Evolutionary conservation across 2,329 filamentous ascomycete genomes (phyloP).

Genomic region (Colletotrichum sidae): DNA sequence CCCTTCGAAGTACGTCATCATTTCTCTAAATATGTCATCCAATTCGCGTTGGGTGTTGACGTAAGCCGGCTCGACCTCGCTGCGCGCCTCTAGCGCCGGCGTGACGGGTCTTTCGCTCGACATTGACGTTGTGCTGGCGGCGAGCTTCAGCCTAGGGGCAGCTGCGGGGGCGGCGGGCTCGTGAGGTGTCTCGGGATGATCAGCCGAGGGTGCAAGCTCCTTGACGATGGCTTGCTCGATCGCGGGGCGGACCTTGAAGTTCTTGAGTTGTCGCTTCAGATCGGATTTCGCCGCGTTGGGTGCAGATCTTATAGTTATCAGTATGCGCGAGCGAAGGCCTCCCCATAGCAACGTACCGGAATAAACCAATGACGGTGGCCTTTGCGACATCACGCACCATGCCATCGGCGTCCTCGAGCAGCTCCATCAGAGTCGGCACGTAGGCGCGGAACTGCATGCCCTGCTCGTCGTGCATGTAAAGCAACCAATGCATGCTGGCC

Average conservation of each 20-base stretch:
- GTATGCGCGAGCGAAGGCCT: slow-evolving; percentile 72
- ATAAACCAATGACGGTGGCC: slow-evolving; percentile 85
- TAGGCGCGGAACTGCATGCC: slow-evolving; percentile 85
- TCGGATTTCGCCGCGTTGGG: slow-evolving; percentile 88
- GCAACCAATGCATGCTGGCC: slow-evolving; percentile 84
- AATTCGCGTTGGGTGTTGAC: slow-evolving; percentile 87
- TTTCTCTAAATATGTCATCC: slow-evolving; percentile 87
- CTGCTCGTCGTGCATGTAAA: slow-evolving; percentile 85
- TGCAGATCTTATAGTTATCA: slow-evolving; percentile 79
- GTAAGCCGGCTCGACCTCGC: slow-evolving; percentile 84
- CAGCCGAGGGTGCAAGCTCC: slow-evolving; percentile 69
- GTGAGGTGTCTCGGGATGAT: slow-evolving; percentile 54
- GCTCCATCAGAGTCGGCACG: slow-evolving; percentile 83
- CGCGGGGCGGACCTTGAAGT: slow-evolving; percentile 85
- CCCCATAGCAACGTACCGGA: slow-evolving; percentile 67
- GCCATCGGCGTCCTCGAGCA: slow-evolving; percentile 90
- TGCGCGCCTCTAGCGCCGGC: slow-evolving; percentile 71
- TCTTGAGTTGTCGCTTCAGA: slow-evolving; percentile 85
- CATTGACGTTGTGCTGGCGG: slow-evolving; percentile 63
- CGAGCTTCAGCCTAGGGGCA: slow-evolving; percentile 57
- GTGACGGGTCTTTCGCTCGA: slow-evolving; percentile 67
- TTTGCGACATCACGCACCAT: slow-evolving; percentile 89
- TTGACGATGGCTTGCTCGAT: slow-evolving; percentile 86
- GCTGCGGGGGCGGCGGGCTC: slow-evolving; percentile 49
- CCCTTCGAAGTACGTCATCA: slow-evolving; percentile 86